phyloP scores from a whole-genome alignment of 202 grass and related monocot genomes.

The Panicum virgatum region DNA sequence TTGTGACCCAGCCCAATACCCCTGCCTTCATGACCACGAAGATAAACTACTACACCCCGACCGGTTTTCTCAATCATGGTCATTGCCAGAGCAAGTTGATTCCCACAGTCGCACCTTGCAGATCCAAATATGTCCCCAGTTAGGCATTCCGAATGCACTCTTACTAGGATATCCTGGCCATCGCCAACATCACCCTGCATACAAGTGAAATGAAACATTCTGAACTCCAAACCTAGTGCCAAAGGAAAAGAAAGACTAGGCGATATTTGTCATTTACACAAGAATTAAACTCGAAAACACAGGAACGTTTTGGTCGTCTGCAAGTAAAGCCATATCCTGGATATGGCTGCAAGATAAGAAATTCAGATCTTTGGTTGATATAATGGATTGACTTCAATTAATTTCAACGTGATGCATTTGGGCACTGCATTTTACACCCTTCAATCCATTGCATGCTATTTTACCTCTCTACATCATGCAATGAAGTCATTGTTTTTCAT shows the following conservation, averaged over 20 bases:
- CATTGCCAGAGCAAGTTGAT: slow-evolving; percentile 80
- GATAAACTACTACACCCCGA: slow-evolving; percentile 82
- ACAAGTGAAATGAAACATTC: slow-evolving; percentile 19
- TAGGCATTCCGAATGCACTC: slow-evolving; percentile 93
- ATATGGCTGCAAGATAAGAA: background rate
- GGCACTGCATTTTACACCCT: background rate
- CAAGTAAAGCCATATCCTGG: background rate
- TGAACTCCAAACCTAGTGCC: slow-evolving; percentile 22
- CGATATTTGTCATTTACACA: slow-evolving; percentile 19
- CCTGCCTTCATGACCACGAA: slow-evolving; percentile 94
- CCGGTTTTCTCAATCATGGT: slow-evolving; percentile 88
- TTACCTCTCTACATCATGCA: slow-evolving; percentile 7
- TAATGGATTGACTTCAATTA: slow-evolving; percentile 19
- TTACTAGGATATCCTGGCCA: slow-evolving; percentile 82
- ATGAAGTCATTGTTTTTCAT: background rate
- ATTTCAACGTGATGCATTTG: background rate
- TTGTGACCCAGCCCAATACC: slow-evolving; percentile 94
- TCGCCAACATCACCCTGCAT: slow-evolving; percentile 90
- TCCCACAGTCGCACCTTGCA: slow-evolving; percentile 84
- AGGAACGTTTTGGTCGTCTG: background rate
- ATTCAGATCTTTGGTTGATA: background rate
- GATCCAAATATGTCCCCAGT: slow-evolving; percentile 98
- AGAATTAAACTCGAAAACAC: background rate
- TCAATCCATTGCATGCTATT: background rate
- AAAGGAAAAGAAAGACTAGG: background rate